phyloP scores from a whole-genome alignment of 768 basidiomycete species.

The Rhizopogon vinicolor region DNA sequence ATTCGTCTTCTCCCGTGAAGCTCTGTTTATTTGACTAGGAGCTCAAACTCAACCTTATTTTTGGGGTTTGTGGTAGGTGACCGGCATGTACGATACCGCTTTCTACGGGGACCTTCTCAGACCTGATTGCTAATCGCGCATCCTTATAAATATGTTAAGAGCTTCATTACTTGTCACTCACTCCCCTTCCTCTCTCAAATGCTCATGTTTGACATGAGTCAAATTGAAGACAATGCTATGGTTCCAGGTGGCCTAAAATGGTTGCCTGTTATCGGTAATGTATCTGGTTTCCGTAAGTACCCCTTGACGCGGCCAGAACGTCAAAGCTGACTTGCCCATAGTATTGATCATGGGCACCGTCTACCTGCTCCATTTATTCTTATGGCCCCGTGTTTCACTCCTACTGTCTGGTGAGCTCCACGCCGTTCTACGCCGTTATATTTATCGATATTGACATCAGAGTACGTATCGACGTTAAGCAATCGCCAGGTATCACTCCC shows the following conservation, averaged over 20 bases:
- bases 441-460: background rate
- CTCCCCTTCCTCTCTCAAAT: too few species aligned
- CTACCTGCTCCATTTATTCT: background rate
- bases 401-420: background rate
- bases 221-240: too few species aligned
- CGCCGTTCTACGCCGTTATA: background rate
- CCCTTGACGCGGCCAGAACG: background rate
- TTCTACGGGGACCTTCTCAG: too few species aligned
- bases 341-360: background rate
- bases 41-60: background rate
- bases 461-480: background rate
- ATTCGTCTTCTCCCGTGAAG: background rate
- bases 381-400: background rate
- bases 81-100: too few species aligned
- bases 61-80: too few species aligned
- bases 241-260: background rate
- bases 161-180: too few species aligned
- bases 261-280: background rate
- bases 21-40: background rate
- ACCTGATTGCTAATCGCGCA: too few species aligned
- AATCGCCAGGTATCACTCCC: background rate
- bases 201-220: background rate
- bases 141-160: too few species aligned
- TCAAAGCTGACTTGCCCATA: background rate
- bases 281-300: background rate